Base-by-base conservation (phyloP, 176 grass and related monocot genomes). In the Aegilops umbellulata region DNA sequence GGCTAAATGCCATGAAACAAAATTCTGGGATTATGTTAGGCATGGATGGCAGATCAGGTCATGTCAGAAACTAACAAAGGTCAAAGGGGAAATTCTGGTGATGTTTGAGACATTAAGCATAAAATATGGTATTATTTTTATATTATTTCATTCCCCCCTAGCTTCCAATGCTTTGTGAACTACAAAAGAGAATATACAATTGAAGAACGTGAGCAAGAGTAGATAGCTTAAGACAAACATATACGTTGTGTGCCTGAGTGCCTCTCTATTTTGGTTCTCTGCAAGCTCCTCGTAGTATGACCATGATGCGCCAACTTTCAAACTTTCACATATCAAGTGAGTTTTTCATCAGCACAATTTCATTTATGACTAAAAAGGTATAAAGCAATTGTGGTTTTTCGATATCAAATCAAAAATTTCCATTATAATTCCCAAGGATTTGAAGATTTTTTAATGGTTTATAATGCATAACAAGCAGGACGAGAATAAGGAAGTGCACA, bases 21-120 rank as follows among this genome's bases (percentile, higher is more conserved):
- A 69, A 91, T 88, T 91, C 75, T 8, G 63, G 39, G 69, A 91
- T 91, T 91, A 84, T 88, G 76, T 61, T 87, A 85, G 47, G 51
- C 42, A 69, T 63, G 51, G 84, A 77, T 63, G 35, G 76, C 3
- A 27, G 42, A 30, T 69, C 76, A 69, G 29, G 12, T 75, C 49
- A 76, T 70, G 13, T 80, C 76, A 47, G 10, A 76, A 80, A 76
- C 77, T 86, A 77, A 35, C 57, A 68, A 57, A 19, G 19, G 53
- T 22, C 19, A 57, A 57, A 57, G 53, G 35, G 49, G 30, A 84
- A 80, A n/a, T 34, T 61, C 12, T 78, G 20, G 20, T 68, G 15
- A 83, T 66, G 32, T 2, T 86, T 73, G 13, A 25, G 14, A 74
- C 83, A 63, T 53, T 36, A 84, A 75, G 69, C 47, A 84, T 23